phyloP scores from a whole-genome alignment of 1,139 yeast species.

The Geotrichum candidum region DNA sequence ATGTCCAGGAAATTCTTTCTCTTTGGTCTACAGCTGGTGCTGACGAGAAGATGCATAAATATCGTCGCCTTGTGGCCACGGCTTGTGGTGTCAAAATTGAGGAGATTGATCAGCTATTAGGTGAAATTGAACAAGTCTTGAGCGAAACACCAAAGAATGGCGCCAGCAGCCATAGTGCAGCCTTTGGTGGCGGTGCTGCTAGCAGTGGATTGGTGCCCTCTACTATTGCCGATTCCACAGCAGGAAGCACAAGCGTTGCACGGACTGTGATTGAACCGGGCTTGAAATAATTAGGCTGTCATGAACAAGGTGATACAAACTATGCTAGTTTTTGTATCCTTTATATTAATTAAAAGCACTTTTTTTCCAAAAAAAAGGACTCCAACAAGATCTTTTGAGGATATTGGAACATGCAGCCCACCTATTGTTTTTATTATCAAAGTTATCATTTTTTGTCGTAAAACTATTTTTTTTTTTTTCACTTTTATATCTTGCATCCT shows the following conservation, averaged over 20 bases:
- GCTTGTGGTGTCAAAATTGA: slow-evolving; percentile 78
- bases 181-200: neutral
- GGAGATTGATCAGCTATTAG: slow-evolving; percentile 68
- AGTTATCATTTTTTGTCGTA: too few relatives aligned
- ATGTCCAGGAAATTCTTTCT: slow-evolving; percentile 43
- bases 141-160: slow-evolving; percentile 21
- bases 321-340: neutral
- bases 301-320: neutral
- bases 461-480: too few relatives aligned
- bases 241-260: neutral
- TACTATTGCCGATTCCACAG: neutral
- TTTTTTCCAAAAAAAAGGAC: neutral
- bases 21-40: slow-evolving; percentile 43
- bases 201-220: neutral
- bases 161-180: neutral
- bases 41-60: slow-evolving; percentile 65
- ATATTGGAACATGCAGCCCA: too few relatives aligned
- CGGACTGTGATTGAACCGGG: neutral
- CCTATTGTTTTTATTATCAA: too few relatives aligned
- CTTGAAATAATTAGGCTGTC: neutral
- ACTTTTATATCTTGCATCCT: too few relatives aligned
- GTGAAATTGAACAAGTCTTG: slow-evolving; percentile 48
- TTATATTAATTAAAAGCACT: neutral
- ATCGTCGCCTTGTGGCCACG: slow-evolving; percentile 71
- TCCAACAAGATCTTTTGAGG: too few relatives aligned